Conservation (phyloP, 1,139 yeast species). For the Kurtzmaniella quercitrusa region DNA sequence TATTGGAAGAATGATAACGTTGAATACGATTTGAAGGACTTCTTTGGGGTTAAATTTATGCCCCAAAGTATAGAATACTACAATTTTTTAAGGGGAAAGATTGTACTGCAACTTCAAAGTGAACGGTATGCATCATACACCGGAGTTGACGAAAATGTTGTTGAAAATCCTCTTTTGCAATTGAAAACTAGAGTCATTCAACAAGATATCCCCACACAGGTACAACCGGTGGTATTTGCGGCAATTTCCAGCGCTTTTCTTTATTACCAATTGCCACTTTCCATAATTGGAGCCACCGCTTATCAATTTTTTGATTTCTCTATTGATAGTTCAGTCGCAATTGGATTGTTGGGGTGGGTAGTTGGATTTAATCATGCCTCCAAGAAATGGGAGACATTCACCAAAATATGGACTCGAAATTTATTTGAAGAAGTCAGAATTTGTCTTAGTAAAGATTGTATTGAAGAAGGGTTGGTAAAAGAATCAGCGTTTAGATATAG, state of each 20-base stretch:
- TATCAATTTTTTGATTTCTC: slow-evolving; percentile 35
- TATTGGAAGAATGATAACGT: slow-evolving; percentile 44
- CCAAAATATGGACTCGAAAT: slow-evolving; percentile 23
- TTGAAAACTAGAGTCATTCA: slow-evolving; percentile 29
- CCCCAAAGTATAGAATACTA: slow-evolving; percentile 35
- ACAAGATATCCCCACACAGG: slow-evolving; percentile 23
- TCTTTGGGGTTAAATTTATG: slow-evolving; percentile 33
- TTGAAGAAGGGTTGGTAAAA: slow-evolving; percentile 35
- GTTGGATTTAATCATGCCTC: slow-evolving; percentile 43
- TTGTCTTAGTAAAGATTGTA: slow-evolving; percentile 33
- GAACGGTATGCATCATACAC: slow-evolving; percentile 18
- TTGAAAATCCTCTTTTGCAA: slow-evolving; percentile 28
- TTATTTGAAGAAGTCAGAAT: slow-evolving; percentile 35
- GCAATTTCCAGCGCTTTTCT: slow-evolving; percentile 28
- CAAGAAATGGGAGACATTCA: slow-evolving; percentile 31
- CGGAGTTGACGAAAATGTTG: slow-evolving; percentile 2
- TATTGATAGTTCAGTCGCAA: slow-evolving; percentile 30
- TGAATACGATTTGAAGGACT: slow-evolving; percentile 43
- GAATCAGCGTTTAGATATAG: slow-evolving; percentile 25
- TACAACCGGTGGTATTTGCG: slow-evolving; percentile 37
- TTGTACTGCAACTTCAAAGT: slow-evolving; percentile 24
- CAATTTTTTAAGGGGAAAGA: slow-evolving; percentile 35
- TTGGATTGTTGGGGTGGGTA: slow-evolving; percentile 38
- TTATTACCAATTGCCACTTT: slow-evolving; percentile 38
- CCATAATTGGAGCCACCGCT: slow-evolving; percentile 27